Conservation (phyloP, 192 early-diverging fungal species). For the Phycomyces blakesleeanus region DNA sequence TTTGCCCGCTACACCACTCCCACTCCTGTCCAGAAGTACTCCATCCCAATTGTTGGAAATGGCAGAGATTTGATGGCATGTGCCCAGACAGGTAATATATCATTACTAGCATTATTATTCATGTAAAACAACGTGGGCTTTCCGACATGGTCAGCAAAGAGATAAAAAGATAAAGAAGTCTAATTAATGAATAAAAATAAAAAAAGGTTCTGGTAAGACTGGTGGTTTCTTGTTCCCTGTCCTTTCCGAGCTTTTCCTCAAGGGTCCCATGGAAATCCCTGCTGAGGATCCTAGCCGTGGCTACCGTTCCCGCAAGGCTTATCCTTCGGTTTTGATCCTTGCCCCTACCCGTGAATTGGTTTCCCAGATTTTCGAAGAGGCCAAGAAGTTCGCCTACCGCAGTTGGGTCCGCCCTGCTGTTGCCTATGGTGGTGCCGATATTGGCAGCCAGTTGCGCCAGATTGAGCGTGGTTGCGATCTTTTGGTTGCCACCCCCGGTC, state of each 20-base stretch:
- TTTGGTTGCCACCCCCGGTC: constrained; percentile 94
- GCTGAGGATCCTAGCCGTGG: constrained; percentile 39
- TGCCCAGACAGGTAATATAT: constrained; percentile 91
- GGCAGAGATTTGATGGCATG: constrained; percentile 98
- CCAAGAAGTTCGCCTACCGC: constrained; percentile 80
- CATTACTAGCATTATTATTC: neutral
- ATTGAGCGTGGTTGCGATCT: constrained; percentile 93
- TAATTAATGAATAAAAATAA: too few relatives aligned
- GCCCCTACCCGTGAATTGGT: constrained; percentile 97
- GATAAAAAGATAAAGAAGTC: too few relatives aligned
- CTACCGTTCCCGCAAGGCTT: constrained; percentile 66
- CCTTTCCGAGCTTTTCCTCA: constrained; percentile 85
- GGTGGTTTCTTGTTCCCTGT: constrained; percentile 98
- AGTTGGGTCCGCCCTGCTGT: constrained; percentile 94
- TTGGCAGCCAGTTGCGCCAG: constrained; percentile 81
- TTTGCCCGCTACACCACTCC: constrained; percentile 83
- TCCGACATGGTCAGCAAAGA: too few relatives aligned
- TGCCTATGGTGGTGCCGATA: constrained; percentile 95
- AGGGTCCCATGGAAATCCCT: constrained; percentile 59
- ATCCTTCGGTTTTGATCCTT: constrained; percentile 79
- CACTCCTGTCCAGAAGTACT: constrained; percentile 95
- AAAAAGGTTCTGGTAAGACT: constrained; percentile 73
- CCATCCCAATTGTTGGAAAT: constrained; percentile 73
- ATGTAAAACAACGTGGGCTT: neutral
- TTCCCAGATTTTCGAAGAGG: constrained; percentile 92